Evolutionary conservation across 1,139 yeast species (phyloP).

Genomic region (Lodderomyces orthopsilosis): DNA sequence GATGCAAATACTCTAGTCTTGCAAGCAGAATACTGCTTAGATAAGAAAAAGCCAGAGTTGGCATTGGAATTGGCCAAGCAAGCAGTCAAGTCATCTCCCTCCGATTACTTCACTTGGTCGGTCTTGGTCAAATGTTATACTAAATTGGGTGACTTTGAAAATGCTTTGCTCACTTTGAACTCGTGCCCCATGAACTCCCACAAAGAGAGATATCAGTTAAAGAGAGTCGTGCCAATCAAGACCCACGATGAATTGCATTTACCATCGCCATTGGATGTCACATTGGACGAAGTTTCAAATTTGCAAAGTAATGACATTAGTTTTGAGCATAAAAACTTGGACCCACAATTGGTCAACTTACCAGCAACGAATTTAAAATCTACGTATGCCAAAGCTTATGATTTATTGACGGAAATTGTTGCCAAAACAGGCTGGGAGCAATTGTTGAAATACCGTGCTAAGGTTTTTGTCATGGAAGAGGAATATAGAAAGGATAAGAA

Average conservation of each 20-base stretch:
- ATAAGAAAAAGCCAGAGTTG: conserved; percentile 62
- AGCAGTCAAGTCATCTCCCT: conserved; percentile 78
- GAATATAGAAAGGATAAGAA: conserved; percentile 61
- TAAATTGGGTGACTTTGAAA: conserved; percentile 63
- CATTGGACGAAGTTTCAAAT: conserved; percentile 59
- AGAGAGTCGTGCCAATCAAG: conserved; percentile 60
- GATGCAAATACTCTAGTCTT: conserved; percentile 58
- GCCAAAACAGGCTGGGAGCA: conserved; percentile 85
- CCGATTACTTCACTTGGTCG: conserved; percentile 85
- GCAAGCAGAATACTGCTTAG: conserved; percentile 71
- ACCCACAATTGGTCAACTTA: conserved; percentile 64
- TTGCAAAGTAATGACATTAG: conserved; percentile 52
- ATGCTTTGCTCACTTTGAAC: conserved; percentile 78
- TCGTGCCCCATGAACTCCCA: conserved; percentile 89
- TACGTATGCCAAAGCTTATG: conserved; percentile 78
- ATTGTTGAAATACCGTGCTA: conserved; percentile 73
- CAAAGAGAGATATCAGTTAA: conserved; percentile 55
- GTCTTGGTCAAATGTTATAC: conserved; percentile 71
- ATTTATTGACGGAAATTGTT: conserved; percentile 71
- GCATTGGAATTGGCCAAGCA: conserved; percentile 73
- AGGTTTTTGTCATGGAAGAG: conserved; percentile 92
- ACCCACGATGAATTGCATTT: conserved; percentile 58
- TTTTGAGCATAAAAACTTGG: conserved; percentile 55
- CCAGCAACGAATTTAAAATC: conserved; percentile 78
- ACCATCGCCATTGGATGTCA: conserved; percentile 79